These are phyloP conservation scores for Thielaviopsis euricoi DNA, from an alignment of 2,329 filamentous ascomycete genomes.

Conservation along the genomic window DNA sequence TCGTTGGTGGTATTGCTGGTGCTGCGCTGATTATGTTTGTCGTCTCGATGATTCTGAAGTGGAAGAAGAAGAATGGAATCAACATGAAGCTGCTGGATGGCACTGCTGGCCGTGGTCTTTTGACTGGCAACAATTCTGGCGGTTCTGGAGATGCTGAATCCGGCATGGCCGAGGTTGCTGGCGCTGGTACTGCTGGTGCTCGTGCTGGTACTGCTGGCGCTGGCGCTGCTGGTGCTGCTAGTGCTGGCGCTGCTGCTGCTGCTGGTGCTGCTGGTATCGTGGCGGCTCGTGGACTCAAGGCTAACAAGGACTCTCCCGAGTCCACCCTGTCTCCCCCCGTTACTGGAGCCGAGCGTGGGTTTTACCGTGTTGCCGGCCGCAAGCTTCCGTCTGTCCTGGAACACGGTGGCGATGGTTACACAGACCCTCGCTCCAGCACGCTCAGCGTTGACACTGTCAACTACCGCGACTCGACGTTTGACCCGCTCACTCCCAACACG, in stretches of 20 bases:
- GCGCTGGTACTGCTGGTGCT: slow-evolving; percentile 10
- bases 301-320: slow-evolving; percentile 2
- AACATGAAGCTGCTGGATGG: slow-evolving; percentile 27
- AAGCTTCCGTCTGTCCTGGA: slow-evolving; percentile 48
- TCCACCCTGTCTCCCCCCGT: slow-evolving; percentile 15
- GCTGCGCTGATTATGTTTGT: slow-evolving; percentile 38
- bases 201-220: slow-evolving; percentile 13
- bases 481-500: slow-evolving; percentile 21
- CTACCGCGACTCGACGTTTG: slow-evolving; percentile 16
- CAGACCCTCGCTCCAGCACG: slow-evolving; percentile 28
- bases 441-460: slow-evolving; percentile 21
- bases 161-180: no score
- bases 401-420: slow-evolving; percentile 46
- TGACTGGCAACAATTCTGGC: neutral
- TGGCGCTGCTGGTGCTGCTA: slow-evolving; percentile 10
- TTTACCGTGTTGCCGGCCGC: slow-evolving; percentile 47
- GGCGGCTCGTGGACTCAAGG: slow-evolving; percentile 11
- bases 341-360: slow-evolving; percentile 34
- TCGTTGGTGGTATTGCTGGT: slow-evolving; percentile 41
- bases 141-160: no score
- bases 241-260: neutral
- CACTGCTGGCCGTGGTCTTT: slow-evolving; percentile 16
- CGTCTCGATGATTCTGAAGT: slow-evolving; percentile 35
- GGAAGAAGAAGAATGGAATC: slow-evolving; percentile 34
- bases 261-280: slow-evolving; percentile 12